Percentiles rank a stretch among this genome's conserved stretches.
phyloP scores from a whole-genome alignment of 1,139 yeast genomes.

The Pichia kudriavzevii region DNA sequence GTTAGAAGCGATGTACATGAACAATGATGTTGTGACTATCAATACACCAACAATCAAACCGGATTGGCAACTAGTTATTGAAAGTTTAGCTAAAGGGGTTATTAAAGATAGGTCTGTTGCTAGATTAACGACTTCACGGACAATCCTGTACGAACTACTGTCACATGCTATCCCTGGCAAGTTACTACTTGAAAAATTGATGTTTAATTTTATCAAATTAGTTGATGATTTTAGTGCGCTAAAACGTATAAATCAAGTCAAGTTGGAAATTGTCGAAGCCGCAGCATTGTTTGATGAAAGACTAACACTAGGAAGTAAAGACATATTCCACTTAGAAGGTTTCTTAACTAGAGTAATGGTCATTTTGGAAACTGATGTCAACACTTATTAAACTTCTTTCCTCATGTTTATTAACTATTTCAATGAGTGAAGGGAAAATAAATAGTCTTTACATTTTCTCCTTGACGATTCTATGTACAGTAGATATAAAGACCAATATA shows the following conservation, averaged over 20 bases:
- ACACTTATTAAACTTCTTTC: not conserved
- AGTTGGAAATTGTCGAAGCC: constrained; percentile 50
- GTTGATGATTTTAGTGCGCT: constrained; percentile 29
- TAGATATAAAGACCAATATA: not conserved
- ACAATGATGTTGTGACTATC: constrained; percentile 45
- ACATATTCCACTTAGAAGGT: constrained; percentile 92
- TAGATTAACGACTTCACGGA: constrained; percentile 63
- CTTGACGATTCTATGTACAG: not conserved
- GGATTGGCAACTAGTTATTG: constrained; percentile 84
- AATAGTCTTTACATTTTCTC: not conserved
- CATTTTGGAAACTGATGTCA: constrained; percentile 34
- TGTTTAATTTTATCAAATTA: constrained; percentile 45
- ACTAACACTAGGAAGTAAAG: constrained; percentile 75
- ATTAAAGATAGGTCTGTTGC: constrained; percentile 60
- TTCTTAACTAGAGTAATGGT: constrained; percentile 86
- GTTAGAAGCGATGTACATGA: constrained; percentile 80
- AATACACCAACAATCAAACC: constrained; percentile 45
- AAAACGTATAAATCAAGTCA: constrained; percentile 23
- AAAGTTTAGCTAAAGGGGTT: constrained; percentile 55
- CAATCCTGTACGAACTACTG: constrained; percentile 71
- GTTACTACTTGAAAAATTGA: constrained; percentile 60
- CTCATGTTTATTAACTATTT: not conserved
- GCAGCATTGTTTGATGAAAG: constrained; percentile 84
- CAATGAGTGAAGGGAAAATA: not conserved
- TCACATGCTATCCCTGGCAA: constrained; percentile 93